Base-by-base conservation (phyloP, 768 basidiomycete species). In the Gloeopeniophorella convolvens region DNA sequence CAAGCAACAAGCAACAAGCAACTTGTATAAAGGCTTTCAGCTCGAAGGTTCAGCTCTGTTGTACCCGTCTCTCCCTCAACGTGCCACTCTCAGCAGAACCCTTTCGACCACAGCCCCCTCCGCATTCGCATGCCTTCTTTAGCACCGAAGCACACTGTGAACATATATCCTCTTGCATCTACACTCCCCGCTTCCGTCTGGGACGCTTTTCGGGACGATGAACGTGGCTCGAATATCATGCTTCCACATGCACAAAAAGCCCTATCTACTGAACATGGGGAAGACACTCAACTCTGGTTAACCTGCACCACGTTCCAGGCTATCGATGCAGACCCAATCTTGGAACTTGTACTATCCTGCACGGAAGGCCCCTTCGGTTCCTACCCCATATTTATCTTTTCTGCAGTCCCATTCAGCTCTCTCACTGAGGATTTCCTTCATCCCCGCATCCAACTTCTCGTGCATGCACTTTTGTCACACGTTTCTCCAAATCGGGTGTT, bases 371-470 rank as follows among this genome's bases (percentile, higher is more conserved):
- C 65, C 16, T 66, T 83, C 42, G 84, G 77, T 1, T 60, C 68
- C 40, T 84, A 88, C 55, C 88, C 87, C 3, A 58, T 84, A 7
- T 89, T 89, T 66, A 68, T 89, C 24, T 76, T 72, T 60, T 60
- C 66, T 15, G 59, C 65, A 11, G 49, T 54, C 13, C 56, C 60
- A 4, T 18, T 36, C 7, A 27, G 36, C 13, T 51, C 55, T 5
- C 70, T 85, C 26, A 56, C 63, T 40, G 36, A 59, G n/a, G 59
- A 68, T 1, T 64, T 66, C 32, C 61, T 78, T 12, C 48, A 59
- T 2, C 68, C 68, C 5, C 70, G 75, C 10, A 62, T 89, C 24
- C 36, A 51, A 2, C 51, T 60, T 12, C 66, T 85, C 7, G 76
- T 73, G 3, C 42, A 56, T 1, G 66, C 63, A 9, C 66, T 88